Base-by-base conservation (phyloP, 2,329 filamentous ascomycete species). In the Hypocrella siamensis region DNA sequence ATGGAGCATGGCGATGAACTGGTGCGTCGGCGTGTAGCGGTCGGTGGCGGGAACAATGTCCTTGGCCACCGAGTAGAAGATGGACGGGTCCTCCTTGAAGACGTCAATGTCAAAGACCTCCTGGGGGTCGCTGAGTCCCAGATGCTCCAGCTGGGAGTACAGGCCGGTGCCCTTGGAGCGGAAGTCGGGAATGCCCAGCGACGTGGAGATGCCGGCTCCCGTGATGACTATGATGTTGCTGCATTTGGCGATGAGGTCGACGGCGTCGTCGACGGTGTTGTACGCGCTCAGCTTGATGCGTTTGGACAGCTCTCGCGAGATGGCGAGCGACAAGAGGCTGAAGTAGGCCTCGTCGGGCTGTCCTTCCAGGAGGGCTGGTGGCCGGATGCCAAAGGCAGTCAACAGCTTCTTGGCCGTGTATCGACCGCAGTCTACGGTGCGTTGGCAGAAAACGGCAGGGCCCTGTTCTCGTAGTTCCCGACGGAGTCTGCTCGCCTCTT, bases 101-200 rank as follows among this genome's bases (percentile, higher is more conserved):
- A 86, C 67, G 32, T 73, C 58, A 40, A 96, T 90, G 56, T 93
- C 84, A 48, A 98, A 98, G 17, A 96, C 85, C 48, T 96, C 85
- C 50, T 96, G 86, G 1, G 88, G 88, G 45, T 94, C 86, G 40
- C 63, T 73, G 38, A 78, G 60, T 6, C 84, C 85, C 37, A 90
- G 68, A 46, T 83, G 73, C 43, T 72, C 75, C 31, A 96, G 65
- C 49, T 85, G 79, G 28, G 84, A 78, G 57, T 96, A 96, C 34
- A 96, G 77, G 31, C 88, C 88, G 2, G 78, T 93, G 46, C 83
- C 80, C 53, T 90, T 90, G 32, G 86, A 94, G 42, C 90, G 78
- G 49, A 98, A 98, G 53, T 98, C 90, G 4, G 90, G 90, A 37
- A 98, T 96, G 38, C 90, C 90, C 15, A 98, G 73, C 31, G 84